phyloP scores from a whole-genome alignment of 2,329 filamentous ascomycete species.

The Microdochium trichocladiopsis region DNA sequence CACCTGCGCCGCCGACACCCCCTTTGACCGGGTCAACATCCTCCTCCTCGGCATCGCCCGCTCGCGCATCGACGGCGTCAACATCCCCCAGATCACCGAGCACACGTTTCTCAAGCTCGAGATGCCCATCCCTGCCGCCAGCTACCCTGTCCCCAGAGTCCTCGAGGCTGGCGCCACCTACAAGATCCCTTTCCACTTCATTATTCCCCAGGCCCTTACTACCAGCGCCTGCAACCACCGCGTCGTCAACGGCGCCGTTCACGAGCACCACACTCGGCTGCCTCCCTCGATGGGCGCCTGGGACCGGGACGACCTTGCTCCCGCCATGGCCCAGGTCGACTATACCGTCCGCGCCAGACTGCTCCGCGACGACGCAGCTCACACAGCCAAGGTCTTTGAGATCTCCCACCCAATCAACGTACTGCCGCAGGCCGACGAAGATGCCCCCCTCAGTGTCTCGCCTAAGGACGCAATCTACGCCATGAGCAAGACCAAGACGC shows the following conservation, averaged over 20 bases:
- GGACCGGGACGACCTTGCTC: slow-evolving; percentile 47
- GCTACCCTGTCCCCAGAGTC: slow-evolving; percentile 38
- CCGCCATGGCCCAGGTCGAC: slow-evolving; percentile 46
- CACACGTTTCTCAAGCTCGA: slow-evolving; percentile 36
- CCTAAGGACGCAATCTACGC: slow-evolving; percentile 40
- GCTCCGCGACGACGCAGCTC: slow-evolving; percentile 19
- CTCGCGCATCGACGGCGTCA: slow-evolving; percentile 44
- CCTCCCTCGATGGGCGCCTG: slow-evolving; percentile 46
- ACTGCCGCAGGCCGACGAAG: slow-evolving; percentile 41
- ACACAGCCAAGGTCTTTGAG: slow-evolving; percentile 29
- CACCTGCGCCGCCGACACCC: slow-evolving; percentile 33
- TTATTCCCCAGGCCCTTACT: slow-evolving; percentile 51
- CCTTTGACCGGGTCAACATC: slow-evolving; percentile 45
- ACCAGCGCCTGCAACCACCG: slow-evolving; percentile 47
- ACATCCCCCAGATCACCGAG: slow-evolving; percentile 36
- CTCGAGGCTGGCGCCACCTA: slow-evolving; percentile 42
- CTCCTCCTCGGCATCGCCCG: slow-evolving; percentile 42
- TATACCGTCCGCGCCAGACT: slow-evolving; percentile 44
- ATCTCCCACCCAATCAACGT: slow-evolving; percentile 39
- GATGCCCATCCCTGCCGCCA: slow-evolving; percentile 31
- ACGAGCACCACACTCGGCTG: slow-evolving; percentile 43
- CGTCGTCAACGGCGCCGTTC: slow-evolving; percentile 34
- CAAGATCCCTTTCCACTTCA: slow-evolving; percentile 50
- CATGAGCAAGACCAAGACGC: slow-evolving; percentile 41
- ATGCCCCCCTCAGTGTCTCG: slow-evolving; percentile 43